A percentile compares a stretch with the other conserved stretches of the same genome.
Evolutionary conservation across 148 eudicot species (phyloP).

Genomic region (Chenopodium berlandieri): DNA sequence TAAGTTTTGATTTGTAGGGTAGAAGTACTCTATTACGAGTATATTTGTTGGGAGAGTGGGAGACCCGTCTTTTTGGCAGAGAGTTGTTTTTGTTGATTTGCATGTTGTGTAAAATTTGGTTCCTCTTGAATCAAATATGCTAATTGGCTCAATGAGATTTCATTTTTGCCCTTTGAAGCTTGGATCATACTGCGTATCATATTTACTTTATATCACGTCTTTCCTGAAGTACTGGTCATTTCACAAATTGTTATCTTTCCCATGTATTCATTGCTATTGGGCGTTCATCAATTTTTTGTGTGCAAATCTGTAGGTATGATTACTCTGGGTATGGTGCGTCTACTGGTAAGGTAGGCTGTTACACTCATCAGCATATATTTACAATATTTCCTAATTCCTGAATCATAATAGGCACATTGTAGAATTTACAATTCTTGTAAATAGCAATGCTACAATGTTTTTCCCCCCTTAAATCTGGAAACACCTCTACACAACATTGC

Average conservation of each 20-base stretch:
- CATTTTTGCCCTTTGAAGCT: no score
- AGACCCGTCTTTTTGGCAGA: neutral
- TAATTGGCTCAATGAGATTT: neutral
- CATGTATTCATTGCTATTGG: neutral
- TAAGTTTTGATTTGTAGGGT: neutral
- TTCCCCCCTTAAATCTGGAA: neutral
- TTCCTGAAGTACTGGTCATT: neutral
- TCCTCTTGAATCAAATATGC: neutral
- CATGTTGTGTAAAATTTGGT: neutral
- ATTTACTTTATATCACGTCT: neutral
- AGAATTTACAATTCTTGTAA: neutral
- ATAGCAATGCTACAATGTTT: neutral
- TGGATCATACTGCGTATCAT: neutral
- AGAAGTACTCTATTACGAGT: neutral
- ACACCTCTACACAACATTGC: neutral
- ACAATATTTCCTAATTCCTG: neutral
- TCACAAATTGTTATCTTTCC: neutral
- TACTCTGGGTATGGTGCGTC: slow-evolving; percentile 99
- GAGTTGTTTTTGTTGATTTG: neutral
- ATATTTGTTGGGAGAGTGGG: no score
- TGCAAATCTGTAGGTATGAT: slow-evolving; percentile 72
- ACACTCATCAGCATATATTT: neutral
- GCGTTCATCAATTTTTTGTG: slow-evolving; percentile 12
- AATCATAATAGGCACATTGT: neutral
- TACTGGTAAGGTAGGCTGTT: slow-evolving; percentile 73